Conservation (phyloP, 2,329 filamentous ascomycete species). For the Alternaria hordeiaustralica region DNA sequence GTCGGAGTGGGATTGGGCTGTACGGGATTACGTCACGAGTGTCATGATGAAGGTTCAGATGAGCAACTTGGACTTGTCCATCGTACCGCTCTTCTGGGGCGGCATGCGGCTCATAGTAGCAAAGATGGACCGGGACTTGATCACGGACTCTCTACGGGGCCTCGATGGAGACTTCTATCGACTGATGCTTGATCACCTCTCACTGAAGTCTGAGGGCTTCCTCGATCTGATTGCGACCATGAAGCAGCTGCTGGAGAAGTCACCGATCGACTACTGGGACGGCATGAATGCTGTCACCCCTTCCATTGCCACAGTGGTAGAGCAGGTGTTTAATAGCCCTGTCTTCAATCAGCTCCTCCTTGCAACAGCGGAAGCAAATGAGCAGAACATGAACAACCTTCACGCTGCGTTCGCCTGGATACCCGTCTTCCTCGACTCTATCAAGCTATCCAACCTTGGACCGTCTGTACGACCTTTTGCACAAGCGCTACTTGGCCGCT, state of each 20-base stretch:
- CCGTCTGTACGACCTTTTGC: slow-evolving; percentile 82
- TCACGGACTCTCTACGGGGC: slow-evolving; percentile 78
- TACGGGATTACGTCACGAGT: slow-evolving; percentile 73
- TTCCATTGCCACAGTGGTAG: slow-evolving; percentile 79
- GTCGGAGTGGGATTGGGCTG: slow-evolving; percentile 85
- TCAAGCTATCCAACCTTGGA: slow-evolving; percentile 76
- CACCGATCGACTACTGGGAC: slow-evolving; percentile 84
- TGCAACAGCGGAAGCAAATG: slow-evolving; percentile 48
- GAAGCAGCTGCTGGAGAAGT: slow-evolving; percentile 73
- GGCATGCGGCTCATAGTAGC: slow-evolving; percentile 77
- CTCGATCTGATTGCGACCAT: slow-evolving; percentile 74
- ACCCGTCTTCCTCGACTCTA: slow-evolving; percentile 75
- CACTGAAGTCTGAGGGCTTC: slow-evolving; percentile 60
- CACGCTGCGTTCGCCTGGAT: slow-evolving; percentile 77
- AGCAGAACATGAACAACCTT: slow-evolving; percentile 65
- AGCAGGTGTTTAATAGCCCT: slow-evolving; percentile 79
- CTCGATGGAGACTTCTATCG: slow-evolving; percentile 74
- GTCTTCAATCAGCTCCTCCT: slow-evolving; percentile 68
- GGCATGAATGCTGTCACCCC: slow-evolving; percentile 82
- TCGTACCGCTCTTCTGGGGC: slow-evolving; percentile 79
- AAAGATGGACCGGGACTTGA: slow-evolving; percentile 73
- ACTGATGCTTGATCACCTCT: slow-evolving; percentile 69
- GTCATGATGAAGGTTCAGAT: slow-evolving; percentile 69
- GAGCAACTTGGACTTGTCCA: slow-evolving; percentile 57
- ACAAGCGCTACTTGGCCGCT: slow-evolving; percentile 72